Conservation (phyloP, 495 filamentous ascomycete genomes). For the Annulohypoxylon nitens region DNA sequence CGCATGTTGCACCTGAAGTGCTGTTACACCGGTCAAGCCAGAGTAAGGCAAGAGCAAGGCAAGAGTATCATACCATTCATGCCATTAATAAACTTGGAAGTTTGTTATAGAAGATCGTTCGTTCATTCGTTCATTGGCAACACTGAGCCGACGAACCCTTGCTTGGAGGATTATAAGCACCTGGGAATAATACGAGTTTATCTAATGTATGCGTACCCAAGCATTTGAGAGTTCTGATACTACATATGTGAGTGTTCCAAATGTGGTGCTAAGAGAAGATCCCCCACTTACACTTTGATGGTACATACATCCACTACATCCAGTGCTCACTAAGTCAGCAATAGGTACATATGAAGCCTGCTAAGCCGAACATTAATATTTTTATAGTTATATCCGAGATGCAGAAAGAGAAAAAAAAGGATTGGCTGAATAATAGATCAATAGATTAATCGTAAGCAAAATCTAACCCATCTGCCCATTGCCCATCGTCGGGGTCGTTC, state of each 20-base stretch:
- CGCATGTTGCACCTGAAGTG: neutral
- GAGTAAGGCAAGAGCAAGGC: neutral
- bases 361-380: conserved; percentile 9
- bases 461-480: neutral
- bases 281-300: conserved; percentile 20
- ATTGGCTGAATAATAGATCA: neutral
- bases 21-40: neutral
- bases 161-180: neutral
- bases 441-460: neutral
- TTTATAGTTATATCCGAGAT: conserved; percentile 17
- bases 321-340: neutral
- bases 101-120: neutral
- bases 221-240: neutral
- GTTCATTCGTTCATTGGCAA: neutral
- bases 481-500: neutral
- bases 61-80: conserved; percentile 21
- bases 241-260: neutral
- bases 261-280: conserved; percentile 10
- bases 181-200: conserved; percentile 24
- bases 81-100: neutral
- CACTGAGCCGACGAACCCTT: conserved; percentile 7
- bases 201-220: conserved; percentile 16
- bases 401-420: neutral
- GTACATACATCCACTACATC: neutral
- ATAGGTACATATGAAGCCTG: neutral